Evolutionary conservation across 169 alveolate genomes (phyloP).

Genomic region (Babesia bigemina): DNA sequence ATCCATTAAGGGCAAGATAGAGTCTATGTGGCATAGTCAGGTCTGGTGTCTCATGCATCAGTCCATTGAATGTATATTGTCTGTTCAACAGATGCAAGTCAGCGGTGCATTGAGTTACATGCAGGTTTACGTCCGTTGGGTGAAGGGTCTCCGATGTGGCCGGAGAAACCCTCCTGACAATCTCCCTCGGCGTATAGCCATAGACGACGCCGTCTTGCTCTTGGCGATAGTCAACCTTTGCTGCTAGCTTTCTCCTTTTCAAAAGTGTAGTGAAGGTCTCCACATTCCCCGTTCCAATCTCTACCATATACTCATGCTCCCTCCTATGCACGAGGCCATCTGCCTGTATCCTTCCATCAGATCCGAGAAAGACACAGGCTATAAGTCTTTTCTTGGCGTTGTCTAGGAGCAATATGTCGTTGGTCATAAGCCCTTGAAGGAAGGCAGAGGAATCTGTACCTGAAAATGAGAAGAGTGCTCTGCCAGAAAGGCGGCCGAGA

Average conservation of each 20-base stretch:
- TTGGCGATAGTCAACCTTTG: conserved; percentile 26
- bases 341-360: conserved; percentile 71
- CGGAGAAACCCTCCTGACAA: neutral
- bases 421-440: conserved; percentile 74
- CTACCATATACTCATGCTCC: conserved; percentile 27
- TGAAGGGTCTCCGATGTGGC: neutral
- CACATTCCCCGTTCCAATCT: conserved; percentile 19
- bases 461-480: conserved; percentile 59
- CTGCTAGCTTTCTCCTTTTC: conserved; percentile 36
- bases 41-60: neutral
- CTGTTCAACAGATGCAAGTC: conserved; percentile 10
- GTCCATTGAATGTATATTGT: neutral
- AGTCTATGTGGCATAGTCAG: conserved; percentile 1
- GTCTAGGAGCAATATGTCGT: conserved; percentile 46
- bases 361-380: conserved; percentile 60
- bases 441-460: conserved; percentile 73
- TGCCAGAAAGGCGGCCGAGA: conserved; percentile 51
- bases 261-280: conserved; percentile 8
- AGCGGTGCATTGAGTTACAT: neutral
- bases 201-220: neutral
- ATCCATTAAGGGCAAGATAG: conserved; percentile 29
- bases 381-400: neutral
- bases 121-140: neutral
- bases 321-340: conserved; percentile 67
- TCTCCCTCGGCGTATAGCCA: conserved; percentile 4